These are phyloP conservation scores for Fusarium nanum DNA, from an alignment of 2,329 filamentous ascomycete species.

Conservation along the genomic window DNA sequence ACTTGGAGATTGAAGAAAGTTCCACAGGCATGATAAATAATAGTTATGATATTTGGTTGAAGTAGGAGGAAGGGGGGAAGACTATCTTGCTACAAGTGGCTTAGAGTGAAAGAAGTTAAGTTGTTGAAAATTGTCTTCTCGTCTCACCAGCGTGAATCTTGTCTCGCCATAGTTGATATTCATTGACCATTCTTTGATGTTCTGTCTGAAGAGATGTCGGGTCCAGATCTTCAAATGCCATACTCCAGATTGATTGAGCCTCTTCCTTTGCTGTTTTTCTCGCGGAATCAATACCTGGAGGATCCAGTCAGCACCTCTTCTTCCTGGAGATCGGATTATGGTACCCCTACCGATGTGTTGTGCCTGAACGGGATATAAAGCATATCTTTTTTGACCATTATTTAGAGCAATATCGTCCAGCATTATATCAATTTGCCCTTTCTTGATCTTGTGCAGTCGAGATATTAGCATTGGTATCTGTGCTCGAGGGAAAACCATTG, in stretches of 20 bases:
- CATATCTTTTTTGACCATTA: slow-evolving; percentile 10
- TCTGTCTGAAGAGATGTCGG: neutral
- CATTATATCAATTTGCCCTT: slow-evolving; percentile 20
- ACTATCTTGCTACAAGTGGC: too few species aligned
- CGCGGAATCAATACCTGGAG: slow-evolving; percentile 11
- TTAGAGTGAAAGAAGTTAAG: too few species aligned
- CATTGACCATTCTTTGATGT: neutral
- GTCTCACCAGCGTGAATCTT: neutral
- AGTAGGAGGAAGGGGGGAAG: too few species aligned
- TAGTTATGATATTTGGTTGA: too few species aligned
- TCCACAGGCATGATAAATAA: too few species aligned
- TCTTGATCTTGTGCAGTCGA: neutral
- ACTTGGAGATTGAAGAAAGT: too few species aligned
- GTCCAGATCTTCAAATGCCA: slow-evolving; percentile 14
- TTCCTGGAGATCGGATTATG: accelerated
- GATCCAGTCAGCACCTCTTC: accelerated
- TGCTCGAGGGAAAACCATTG: slow-evolving; percentile 13
- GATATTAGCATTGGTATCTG: neutral
- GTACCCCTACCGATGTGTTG: slow-evolving; percentile 17
- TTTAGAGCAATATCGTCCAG: slow-evolving; percentile 4
- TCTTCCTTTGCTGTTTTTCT: slow-evolving; percentile 13
- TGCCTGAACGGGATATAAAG: slow-evolving; percentile 20
- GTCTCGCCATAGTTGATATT: neutral
- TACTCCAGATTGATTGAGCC: slow-evolving; percentile 23
- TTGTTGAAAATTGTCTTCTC: too few species aligned